A percentile compares a stretch with the other conserved stretches of the same genome.
These are phyloP conservation scores for Myochromella boudieri DNA, from an alignment of 768 basidiomycete species.

Conservation along the genomic window DNA sequence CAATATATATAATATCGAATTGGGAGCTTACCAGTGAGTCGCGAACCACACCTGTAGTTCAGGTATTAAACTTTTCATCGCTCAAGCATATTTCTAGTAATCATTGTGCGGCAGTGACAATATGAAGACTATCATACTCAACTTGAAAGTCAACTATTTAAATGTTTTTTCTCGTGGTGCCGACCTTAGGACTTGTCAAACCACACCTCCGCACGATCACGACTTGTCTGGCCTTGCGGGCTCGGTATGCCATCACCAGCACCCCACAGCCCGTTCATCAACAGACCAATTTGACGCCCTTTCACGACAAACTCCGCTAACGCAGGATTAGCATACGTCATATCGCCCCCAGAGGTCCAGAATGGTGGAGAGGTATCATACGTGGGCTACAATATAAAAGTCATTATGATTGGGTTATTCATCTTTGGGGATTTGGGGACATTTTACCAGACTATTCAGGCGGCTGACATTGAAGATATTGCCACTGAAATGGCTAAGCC, in stretches of 20 bases:
- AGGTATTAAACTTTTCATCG: too few relatives aligned
- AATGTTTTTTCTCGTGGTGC: too few relatives aligned
- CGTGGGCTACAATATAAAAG: slow-evolving; percentile 4
- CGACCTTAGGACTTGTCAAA: too few relatives aligned
- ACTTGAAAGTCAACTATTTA: too few relatives aligned
- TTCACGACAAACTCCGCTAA: slow-evolving; percentile 18
- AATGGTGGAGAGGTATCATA: slow-evolving; percentile 12
- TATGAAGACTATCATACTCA: too few relatives aligned
- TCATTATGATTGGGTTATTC: neutral
- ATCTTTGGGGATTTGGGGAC: neutral
- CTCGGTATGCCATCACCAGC: slow-evolving; percentile 12
- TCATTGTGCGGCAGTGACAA: too few relatives aligned
- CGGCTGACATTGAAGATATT: slow-evolving; percentile 21
- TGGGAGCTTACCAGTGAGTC: too few relatives aligned
- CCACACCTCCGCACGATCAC: slow-evolving; percentile 24
- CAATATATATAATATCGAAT: too few relatives aligned
- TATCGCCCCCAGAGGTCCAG: slow-evolving; percentile 18
- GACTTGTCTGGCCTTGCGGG: slow-evolving; percentile 20
- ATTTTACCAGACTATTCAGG: slow-evolving; percentile 18
- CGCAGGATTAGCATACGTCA: slow-evolving; percentile 9
- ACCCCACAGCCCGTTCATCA: slow-evolving; percentile 20
- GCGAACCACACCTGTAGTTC: too few relatives aligned
- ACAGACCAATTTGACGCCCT: slow-evolving; percentile 16
- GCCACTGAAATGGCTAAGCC: slow-evolving; percentile 23
- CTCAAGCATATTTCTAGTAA: too few relatives aligned